Base-by-base conservation (phyloP, 164 flowering plant species). In the Cinnamomum micranthum region DNA sequence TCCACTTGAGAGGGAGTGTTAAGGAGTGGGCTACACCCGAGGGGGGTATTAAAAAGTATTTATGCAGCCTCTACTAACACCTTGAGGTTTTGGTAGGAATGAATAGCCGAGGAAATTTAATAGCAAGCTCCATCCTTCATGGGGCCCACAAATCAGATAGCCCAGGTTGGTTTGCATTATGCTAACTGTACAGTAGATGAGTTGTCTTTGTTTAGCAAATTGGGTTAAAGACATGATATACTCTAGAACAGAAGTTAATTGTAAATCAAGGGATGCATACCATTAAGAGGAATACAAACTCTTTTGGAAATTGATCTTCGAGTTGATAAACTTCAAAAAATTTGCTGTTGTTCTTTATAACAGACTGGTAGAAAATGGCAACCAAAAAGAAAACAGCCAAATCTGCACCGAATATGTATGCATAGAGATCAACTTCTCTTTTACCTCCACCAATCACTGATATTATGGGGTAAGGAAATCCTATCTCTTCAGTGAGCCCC, bases 231-330 rank as follows among this genome's bases (percentile, higher is more conserved):
- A 19, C 17, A 55, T 55, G 4, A 15, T 20, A 14, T 55, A 12
- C n/a, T 52, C 60, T 20, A 41, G 47, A 55, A 55, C 60, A 55
- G n/a, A 55, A 55, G 13, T 55, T 55, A 55, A 20, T 15, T 55
- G 20, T 55, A 6, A 62, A 23, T 14, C 52, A 71, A 65, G 68
- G 60, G 23, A 58, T 9, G 41, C 83, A 81, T 83, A 95, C 99
- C 91, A 96, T 91, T 50, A 96, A 82, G 70, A 92, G 76, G 77
- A 91, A 88, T 4, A 96, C 97, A 73, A 82, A 96, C 76, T 94
- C 98, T 74, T 88, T 92, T 0, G 99, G 99, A 77, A 96, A 96
- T 80, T 96, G 99, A 83, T 96, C 99, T 86, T 96, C 98, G 75
- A 94, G 97, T 86, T 96, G 98, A 85, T 88, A 94, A 64, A 92